These are phyloP conservation scores for Cystobasidium tubakii DNA, from an alignment of 768 basidiomycete species.

Conservation along the genomic window DNA sequence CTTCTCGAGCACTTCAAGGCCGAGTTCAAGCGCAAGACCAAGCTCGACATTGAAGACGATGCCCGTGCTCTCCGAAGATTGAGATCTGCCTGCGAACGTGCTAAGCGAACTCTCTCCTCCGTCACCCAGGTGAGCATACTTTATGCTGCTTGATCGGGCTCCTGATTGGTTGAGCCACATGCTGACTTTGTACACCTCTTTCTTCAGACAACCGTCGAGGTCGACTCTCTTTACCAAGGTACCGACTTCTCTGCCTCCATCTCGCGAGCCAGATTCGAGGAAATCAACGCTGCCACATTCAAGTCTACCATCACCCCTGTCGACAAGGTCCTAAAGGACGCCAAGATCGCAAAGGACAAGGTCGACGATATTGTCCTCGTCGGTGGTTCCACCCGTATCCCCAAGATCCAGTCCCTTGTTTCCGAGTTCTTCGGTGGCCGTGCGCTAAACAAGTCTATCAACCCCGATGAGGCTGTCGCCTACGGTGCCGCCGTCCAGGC, in stretches of 20 bases:
- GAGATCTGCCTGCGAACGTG: constrained; percentile 96
- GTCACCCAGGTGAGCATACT: constrained; percentile 63
- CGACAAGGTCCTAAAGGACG: constrained; percentile 97
- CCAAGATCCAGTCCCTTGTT: constrained; percentile 95
- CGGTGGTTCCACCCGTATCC: constrained; percentile 99
- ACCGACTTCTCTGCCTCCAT: constrained; percentile 98
- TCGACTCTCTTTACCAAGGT: constrained; percentile 94
- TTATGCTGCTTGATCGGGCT: neutral
- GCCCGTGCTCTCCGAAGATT: constrained; percentile 92
- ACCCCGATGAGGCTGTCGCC: constrained; percentile 99
- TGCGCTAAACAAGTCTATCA: constrained; percentile 99
- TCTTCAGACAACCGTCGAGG: constrained; percentile 78
- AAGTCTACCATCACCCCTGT: constrained; percentile 97
- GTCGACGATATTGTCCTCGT: constrained; percentile 99
- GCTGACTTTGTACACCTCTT: neutral
- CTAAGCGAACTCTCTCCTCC: constrained; percentile 95
- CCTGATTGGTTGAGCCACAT: neutral
- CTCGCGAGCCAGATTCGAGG: constrained; percentile 99
- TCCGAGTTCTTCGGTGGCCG: constrained; percentile 98
- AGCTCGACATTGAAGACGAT: constrained; percentile 94
- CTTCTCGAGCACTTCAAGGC: constrained; percentile 98
- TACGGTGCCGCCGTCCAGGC: constrained; percentile 99
- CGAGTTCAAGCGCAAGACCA: constrained; percentile 97
- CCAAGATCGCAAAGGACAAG: constrained; percentile 71
- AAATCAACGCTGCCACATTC: constrained; percentile 92